A percentile compares a stretch with the other conserved stretches of the same genome.
These are phyloP conservation scores for Phellinidium pouzarii DNA, from an alignment of 1,284 basidiomycete species.

Conservation along the genomic window DNA sequence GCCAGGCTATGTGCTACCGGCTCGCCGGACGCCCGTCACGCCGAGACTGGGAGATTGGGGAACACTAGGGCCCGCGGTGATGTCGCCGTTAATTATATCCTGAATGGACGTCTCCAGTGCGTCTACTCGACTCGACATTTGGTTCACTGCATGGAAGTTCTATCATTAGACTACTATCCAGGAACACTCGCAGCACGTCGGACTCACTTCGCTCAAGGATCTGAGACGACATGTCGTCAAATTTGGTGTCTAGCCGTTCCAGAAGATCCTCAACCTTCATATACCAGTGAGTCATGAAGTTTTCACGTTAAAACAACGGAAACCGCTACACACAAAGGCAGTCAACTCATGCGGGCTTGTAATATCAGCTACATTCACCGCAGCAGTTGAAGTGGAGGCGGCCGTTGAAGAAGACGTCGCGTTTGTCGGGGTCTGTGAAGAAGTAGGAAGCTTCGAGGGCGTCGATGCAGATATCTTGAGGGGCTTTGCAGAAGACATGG, in stretches of 20 bases:
- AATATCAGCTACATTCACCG: constrained; percentile 45
- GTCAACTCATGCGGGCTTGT: constrained; percentile 80
- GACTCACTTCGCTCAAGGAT: constrained; percentile 73
- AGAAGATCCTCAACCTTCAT: constrained; percentile 68
- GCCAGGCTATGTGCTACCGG: constrained; percentile 9
- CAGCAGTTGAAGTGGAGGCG: constrained; percentile 19
- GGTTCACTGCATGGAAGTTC: constrained; percentile 49
- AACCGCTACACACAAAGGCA: constrained; percentile 55
- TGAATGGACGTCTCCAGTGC: constrained; percentile 74
- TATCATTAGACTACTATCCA: constrained; percentile 9
- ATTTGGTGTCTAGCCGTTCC: constrained; percentile 71
- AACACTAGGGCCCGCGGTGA: constrained; percentile 31
- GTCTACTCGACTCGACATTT: constrained; percentile 81
- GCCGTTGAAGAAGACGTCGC: constrained; percentile 1
- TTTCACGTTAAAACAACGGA: neutral
- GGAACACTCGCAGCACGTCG: neutral
- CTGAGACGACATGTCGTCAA: constrained; percentile 78
- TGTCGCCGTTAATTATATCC: constrained; percentile 73
- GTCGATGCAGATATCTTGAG: constrained; percentile 14
- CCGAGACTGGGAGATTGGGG: constrained; percentile 46
- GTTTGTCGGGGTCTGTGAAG: constrained; percentile 9
- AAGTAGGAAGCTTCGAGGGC: constrained; percentile 12
- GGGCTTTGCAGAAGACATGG: constrained; percentile 18
- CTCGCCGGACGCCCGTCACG: constrained; percentile 11
- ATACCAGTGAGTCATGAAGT: too few relatives aligned